A percentile compares a stretch with the other conserved stretches of the same genome.
These are phyloP conservation scores for Phytophthora nicotianae DNA, from an alignment of 352 stramenopile species.

Conservation along the genomic window DNA sequence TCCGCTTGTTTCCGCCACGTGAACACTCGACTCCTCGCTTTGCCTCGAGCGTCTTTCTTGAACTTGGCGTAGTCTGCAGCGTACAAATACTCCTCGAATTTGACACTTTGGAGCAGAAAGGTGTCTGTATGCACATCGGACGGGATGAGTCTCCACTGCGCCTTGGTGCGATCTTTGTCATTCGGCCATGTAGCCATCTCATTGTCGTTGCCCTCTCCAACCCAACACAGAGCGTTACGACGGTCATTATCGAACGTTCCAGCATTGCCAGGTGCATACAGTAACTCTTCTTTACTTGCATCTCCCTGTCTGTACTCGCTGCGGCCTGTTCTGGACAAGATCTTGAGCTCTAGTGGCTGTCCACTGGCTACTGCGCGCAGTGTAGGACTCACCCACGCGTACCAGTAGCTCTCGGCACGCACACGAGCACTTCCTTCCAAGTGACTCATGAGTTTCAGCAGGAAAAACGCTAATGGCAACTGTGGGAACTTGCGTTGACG, in stretches of 20 bases:
- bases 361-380: conserved; percentile 56
- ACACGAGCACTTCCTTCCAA: conserved; percentile 62
- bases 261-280: conserved; percentile 51
- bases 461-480: conserved; percentile 70
- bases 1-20: conserved; percentile 59
- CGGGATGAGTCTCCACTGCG: conserved; percentile 66
- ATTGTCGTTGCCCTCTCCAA: conserved; percentile 23
- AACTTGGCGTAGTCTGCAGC: conserved; percentile 75
- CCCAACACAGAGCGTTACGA: conserved; percentile 56
- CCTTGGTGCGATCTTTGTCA: conserved; percentile 50
- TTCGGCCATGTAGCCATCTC: conserved; percentile 26
- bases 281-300: conserved; percentile 39
- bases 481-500: conserved; percentile 55
- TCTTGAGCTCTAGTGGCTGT: conserved; percentile 45
- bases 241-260: conserved; percentile 57
- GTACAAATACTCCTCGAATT: conserved; percentile 67
- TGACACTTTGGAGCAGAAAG: conserved; percentile 69
- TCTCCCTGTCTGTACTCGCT: conserved; percentile 34
- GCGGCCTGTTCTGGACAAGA: conserved; percentile 33
- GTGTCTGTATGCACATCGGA: conserved; percentile 59
- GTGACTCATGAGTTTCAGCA: conserved; percentile 67
- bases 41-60: conserved; percentile 52
- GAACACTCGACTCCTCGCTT: conserved; percentile 66
- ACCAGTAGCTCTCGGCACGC: conserved; percentile 67
- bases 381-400: conserved; percentile 64